These are phyloP conservation scores for Sarcodon aspratus DNA, from an alignment of 768 basidiomycete genomes.

Conservation along the genomic window DNA sequence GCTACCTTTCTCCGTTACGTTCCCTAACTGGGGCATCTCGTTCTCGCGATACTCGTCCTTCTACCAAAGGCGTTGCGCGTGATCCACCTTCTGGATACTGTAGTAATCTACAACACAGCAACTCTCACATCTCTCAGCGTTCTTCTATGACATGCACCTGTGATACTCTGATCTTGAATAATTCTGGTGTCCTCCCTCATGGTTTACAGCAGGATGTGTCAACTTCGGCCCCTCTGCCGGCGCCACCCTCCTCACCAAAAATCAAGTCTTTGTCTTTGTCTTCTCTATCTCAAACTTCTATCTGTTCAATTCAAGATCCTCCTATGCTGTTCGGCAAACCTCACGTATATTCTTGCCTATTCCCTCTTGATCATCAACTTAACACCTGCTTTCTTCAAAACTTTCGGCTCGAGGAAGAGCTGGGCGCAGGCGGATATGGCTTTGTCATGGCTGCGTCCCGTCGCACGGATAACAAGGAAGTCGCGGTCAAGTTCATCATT, in stretches of 20 bases:
- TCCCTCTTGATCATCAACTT: conserved; percentile 51
- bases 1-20: too few relatives aligned
- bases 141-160: too few relatives aligned
- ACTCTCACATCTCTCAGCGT: too few relatives aligned
- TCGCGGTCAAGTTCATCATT: conserved; percentile 93
- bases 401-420: conserved; percentile 61
- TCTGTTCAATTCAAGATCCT: background rate
- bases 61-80: too few relatives aligned
- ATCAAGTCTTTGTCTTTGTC: background rate
- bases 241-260: background rate
- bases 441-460: conserved; percentile 86
- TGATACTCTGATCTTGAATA: too few relatives aligned
- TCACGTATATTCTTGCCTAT: conserved; percentile 34
- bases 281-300: background rate
- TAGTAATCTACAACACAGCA: too few relatives aligned
- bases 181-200: too few relatives aligned
- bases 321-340: conserved; percentile 8
- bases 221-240: too few relatives aligned
- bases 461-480: conserved; percentile 47
- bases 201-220: too few relatives aligned
- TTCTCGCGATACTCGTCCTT: too few relatives aligned
- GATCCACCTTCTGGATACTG: too few relatives aligned
- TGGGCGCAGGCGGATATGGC: conserved; percentile 89
- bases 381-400: conserved; percentile 43
- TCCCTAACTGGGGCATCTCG: too few relatives aligned